phyloP scores from a whole-genome alignment of 805 yeast genomes.

The Spathaspora sp. region DNA sequence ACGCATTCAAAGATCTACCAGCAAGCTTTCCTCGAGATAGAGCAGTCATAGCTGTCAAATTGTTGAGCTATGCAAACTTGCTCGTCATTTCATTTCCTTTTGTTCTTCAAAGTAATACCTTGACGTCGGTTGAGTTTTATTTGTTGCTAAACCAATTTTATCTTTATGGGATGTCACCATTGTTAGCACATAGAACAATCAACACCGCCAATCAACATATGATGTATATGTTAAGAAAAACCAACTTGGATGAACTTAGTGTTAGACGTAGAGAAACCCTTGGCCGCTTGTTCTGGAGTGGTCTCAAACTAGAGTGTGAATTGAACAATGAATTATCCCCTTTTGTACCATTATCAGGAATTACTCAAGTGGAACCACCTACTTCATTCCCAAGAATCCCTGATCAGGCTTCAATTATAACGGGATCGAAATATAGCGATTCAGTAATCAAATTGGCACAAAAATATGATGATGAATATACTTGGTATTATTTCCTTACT shows the following conservation, averaged over 20 bases:
- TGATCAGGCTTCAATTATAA: constrained; percentile 14
- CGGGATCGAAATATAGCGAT: constrained; percentile 16
- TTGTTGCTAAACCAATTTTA: constrained; percentile 25
- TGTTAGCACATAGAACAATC: constrained; percentile 22
- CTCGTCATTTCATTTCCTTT: constrained; percentile 20
- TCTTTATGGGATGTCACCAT: constrained; percentile 22
- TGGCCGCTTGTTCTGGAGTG: constrained; percentile 33
- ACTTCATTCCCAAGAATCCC: constrained; percentile 29
- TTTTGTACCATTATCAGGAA: constrained; percentile 27
- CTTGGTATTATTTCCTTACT: constrained; percentile 38
- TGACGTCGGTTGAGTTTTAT: constrained; percentile 16
- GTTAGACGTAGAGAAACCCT: constrained; percentile 14
- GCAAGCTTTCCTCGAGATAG: constrained; percentile 16
- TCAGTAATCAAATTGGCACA: constrained; percentile 21
- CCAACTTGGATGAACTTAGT: constrained; percentile 4
- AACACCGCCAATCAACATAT: constrained; percentile 24
- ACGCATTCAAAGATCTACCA: constrained; percentile 7
- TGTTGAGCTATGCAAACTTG: constrained; percentile 20
- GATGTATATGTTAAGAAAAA: constrained; percentile 25
- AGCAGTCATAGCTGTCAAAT: constrained; percentile 15
- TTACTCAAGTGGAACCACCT: constrained; percentile 28
- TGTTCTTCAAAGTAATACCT: constrained; percentile 11
- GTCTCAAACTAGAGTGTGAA: constrained; percentile 36
- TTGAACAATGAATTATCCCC: constrained; percentile 32
- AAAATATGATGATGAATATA: constrained; percentile 21